phyloP scores from a whole-genome alignment of 306 rosid species.

The Fragaria iinumae region DNA sequence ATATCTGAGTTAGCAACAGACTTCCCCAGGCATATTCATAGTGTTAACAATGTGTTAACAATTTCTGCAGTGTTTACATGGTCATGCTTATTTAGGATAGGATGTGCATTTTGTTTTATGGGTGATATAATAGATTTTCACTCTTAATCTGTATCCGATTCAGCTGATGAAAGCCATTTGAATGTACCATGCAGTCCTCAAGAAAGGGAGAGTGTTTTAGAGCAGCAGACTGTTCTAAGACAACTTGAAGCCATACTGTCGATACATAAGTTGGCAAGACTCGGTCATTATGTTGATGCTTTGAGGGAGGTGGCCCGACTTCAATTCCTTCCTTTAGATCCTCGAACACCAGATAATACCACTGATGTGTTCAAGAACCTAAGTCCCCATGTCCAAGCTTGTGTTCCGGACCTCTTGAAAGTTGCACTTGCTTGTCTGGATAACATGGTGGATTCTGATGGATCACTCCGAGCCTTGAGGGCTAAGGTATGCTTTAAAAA shows the following conservation, averaged over 20 bases:
- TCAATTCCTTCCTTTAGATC: conserved; percentile 90
- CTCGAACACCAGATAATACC: conserved; percentile 67
- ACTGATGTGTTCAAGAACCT: conserved; percentile 66
- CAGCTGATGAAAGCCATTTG: conserved; percentile 18
- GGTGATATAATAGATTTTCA: not conserved
- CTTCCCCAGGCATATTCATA: not conserved
- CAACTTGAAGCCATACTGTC: conserved; percentile 90
- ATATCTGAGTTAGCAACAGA: not conserved
- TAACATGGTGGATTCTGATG: conserved; percentile 80
- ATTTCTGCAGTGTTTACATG: not conserved
- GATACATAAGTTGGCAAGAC: conserved; percentile 80
- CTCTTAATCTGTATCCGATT: not conserved
- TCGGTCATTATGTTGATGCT: conserved; percentile 71
- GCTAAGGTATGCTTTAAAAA: conserved; percentile 57
- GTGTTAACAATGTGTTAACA: not conserved
- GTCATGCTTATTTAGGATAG: not conserved
- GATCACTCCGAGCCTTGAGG: conserved; percentile 90
- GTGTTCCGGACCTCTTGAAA: conserved; percentile 86
- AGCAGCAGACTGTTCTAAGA: conserved; percentile 83
- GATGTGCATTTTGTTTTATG: not conserved
- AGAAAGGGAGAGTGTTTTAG: conserved; percentile 81
- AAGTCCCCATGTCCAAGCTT: conserved; percentile 89
- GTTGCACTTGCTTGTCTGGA: conserved; percentile 87
- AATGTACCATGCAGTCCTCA: conserved; percentile 60
- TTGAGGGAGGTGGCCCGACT: conserved; percentile 90